Conservation (phyloP, 371 early-diverging fungal species). For the Mucor racemosus region DNA sequence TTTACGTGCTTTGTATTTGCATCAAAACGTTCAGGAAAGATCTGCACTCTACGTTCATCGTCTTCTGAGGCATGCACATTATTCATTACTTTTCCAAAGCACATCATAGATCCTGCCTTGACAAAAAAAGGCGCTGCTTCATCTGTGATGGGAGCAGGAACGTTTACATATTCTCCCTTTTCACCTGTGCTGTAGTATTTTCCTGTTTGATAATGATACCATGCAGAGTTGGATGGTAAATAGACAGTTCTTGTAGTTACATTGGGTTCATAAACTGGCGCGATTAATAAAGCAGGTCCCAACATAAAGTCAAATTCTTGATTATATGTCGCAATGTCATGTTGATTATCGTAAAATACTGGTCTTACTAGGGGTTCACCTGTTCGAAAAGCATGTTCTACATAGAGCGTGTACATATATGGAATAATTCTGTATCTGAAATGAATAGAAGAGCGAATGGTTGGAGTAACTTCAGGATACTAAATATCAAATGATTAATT, state of each 20-base stretch:
- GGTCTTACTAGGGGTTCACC: slow-evolving; percentile 63
- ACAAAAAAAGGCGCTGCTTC: slow-evolving; percentile 40
- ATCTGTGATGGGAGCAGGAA: slow-evolving; percentile 29
- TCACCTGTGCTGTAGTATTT: slow-evolving; percentile 18
- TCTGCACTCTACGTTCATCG: slow-evolving; percentile 40
- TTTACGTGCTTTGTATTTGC: no score
- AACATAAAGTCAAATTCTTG: slow-evolving; percentile 63
- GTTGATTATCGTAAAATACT: slow-evolving; percentile 56
- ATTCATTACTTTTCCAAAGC: slow-evolving; percentile 41
- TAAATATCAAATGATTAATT: slow-evolving; percentile 4
- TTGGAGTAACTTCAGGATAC: slow-evolving; percentile 51
- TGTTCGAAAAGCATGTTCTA: slow-evolving; percentile 32
- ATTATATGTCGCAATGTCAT: slow-evolving; percentile 45
- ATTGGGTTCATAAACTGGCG: slow-evolving; percentile 49
- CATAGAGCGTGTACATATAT: slow-evolving; percentile 57
- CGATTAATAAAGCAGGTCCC: slow-evolving; percentile 57
- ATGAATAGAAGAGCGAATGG: slow-evolving; percentile 58
- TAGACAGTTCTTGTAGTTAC: slow-evolving; percentile 36
- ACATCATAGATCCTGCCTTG: slow-evolving; percentile 37
- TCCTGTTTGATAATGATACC: slow-evolving; percentile 52
- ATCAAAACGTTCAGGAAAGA: slow-evolving; percentile 34
- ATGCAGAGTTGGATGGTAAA: slow-evolving; percentile 37
- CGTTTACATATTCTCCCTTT: slow-evolving; percentile 27
- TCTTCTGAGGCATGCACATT: slow-evolving; percentile 33
- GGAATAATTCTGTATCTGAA: slow-evolving; percentile 63